A percentile compares a stretch with the other conserved stretches of the same genome.
Conservation (phyloP, 2,329 filamentous ascomycete species). For the Xylariales sp. region DNA sequence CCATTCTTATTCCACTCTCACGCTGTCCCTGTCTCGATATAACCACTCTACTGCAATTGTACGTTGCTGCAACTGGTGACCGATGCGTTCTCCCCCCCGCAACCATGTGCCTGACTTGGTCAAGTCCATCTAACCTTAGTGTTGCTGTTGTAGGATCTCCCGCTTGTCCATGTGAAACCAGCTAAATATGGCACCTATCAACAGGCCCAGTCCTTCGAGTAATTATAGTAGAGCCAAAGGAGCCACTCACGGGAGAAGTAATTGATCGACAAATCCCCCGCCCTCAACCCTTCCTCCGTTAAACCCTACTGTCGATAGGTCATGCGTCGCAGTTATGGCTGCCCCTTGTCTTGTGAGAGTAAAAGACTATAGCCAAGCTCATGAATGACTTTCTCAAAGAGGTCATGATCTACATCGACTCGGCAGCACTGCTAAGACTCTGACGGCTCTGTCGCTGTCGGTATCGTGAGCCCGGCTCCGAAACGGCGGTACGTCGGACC, state of each 20-base stretch:
- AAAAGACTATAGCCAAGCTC: conserved; percentile 4
- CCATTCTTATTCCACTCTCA: conserved; percentile 10
- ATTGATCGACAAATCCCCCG: conserved; percentile 26
- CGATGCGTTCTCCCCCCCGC: conserved; percentile 9
- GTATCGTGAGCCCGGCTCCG: conserved; percentile 4
- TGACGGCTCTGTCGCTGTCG: conserved; percentile 4
- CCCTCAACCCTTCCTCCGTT: conserved; percentile 9
- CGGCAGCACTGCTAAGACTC: neutral
- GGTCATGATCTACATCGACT: conserved; percentile 17
- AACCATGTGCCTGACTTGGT: conserved; percentile 8
- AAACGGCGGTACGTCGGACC: conserved; percentile 16
- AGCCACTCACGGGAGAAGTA: conserved; percentile 14
- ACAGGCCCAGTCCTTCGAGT: conserved; percentile 31
- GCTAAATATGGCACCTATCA: conserved; percentile 35
- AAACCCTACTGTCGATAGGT: conserved; percentile 12
- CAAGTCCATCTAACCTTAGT: neutral
- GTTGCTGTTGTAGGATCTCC: conserved; percentile 28
- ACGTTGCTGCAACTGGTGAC: conserved; percentile 7
- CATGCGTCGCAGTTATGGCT: conserved; percentile 5
- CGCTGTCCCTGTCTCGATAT: neutral
- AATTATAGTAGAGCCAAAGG: conserved; percentile 12
- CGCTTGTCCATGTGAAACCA: conserved; percentile 27
- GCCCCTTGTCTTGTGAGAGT: neutral
- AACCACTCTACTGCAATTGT: neutral
- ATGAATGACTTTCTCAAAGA: conserved; percentile 23